A percentile compares a stretch with the other conserved stretches of the same genome.
These are phyloP conservation scores for Coemansia asiatica DNA, from an alignment of 192 early-diverging fungal genomes.

Conservation along the genomic window DNA sequence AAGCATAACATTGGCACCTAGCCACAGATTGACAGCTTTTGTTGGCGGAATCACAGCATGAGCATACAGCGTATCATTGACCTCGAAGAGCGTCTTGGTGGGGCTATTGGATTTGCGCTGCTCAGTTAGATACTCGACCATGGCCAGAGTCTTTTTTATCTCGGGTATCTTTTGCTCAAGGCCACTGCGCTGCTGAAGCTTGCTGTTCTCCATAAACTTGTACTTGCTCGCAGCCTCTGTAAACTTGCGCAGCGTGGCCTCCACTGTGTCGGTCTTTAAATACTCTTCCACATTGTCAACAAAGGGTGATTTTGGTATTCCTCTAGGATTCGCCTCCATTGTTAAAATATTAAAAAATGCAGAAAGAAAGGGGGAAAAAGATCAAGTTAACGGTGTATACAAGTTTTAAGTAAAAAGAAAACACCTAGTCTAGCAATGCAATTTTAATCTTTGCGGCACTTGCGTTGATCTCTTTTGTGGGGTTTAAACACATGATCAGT, in stretches of 20 bases:
- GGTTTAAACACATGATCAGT: constrained; percentile 17
- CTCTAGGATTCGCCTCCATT: constrained; percentile 82
- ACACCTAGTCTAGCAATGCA: too few relatives aligned
- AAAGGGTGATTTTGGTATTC: constrained; percentile 95
- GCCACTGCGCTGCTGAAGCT: constrained; percentile 76
- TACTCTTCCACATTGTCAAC: constrained; percentile 91
- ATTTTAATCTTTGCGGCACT: background rate
- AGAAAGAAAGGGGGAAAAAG: too few relatives aligned
- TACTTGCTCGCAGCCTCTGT: constrained; percentile 94
- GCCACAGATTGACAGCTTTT: constrained; percentile 87
- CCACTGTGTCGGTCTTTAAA: constrained; percentile 70
- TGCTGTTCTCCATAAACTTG: constrained; percentile 95
- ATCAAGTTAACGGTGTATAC: background rate
- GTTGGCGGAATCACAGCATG: constrained; percentile 76
- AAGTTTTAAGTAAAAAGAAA: background rate
- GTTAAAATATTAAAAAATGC: background rate
- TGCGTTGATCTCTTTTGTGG: constrained; percentile 5
- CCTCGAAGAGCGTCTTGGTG: constrained; percentile 83
- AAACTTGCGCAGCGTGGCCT: constrained; percentile 88
- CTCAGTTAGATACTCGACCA: constrained; percentile 76
- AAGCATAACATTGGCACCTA: constrained; percentile 98
- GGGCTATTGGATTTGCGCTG: constrained; percentile 65
- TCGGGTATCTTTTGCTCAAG: constrained; percentile 95
- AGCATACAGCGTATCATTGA: constrained; percentile 94
- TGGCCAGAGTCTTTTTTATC: constrained; percentile 88